Evolutionary conservation across 1,139 yeast species (phyloP).

Genomic region (Pichia sp.): DNA sequence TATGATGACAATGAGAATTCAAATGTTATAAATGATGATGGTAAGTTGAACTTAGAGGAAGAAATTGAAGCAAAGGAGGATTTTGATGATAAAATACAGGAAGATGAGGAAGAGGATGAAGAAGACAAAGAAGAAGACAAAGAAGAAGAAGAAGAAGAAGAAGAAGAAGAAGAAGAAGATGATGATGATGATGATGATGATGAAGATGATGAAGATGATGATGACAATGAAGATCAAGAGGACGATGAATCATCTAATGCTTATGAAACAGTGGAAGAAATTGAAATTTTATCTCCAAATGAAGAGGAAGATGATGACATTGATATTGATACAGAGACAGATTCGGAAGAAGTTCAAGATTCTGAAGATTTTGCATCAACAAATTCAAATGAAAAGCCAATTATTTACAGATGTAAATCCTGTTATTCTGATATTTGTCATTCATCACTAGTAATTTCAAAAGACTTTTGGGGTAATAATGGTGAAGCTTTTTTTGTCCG

Average conservation of each 20-base stretch:
- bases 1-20: background rate
- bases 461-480: constrained; percentile 44
- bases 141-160: background rate
- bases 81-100: background rate
- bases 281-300: background rate
- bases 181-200: background rate
- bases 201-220: constrained; percentile 1
- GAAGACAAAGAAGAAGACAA: background rate
- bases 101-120: constrained; percentile 1
- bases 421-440: constrained; percentile 51
- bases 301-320: background rate
- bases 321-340: background rate
- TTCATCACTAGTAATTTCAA: constrained; percentile 40
- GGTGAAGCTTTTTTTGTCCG: constrained; percentile 52
- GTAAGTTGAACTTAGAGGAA: background rate
- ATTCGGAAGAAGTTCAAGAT: background rate
- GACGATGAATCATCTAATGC: background rate
- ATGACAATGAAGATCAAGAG: background rate
- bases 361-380: background rate
- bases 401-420: constrained; percentile 41
- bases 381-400: background rate
- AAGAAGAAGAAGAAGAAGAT: background rate
- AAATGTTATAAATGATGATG: background rate
- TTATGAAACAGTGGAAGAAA: constrained; percentile 2
- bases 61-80: background rate